Percentiles rank a stretch among this genome's conserved stretches.
phyloP scores from a whole-genome alignment of 306 rosid genomes.

The Quercus wislizeni region DNA sequence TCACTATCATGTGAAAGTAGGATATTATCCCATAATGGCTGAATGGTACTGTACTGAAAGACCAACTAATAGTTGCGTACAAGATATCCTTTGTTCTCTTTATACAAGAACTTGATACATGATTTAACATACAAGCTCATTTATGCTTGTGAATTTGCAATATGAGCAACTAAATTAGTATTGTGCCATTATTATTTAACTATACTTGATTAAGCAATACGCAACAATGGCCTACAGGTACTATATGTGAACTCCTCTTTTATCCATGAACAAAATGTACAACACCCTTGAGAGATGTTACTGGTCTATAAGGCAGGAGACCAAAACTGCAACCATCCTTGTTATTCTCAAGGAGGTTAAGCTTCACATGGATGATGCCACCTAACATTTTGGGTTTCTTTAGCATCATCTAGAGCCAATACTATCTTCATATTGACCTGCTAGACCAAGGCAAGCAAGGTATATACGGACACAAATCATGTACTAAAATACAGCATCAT shows the following conservation, averaged over 20 bases:
- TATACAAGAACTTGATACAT: background rate
- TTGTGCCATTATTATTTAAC: constrained; percentile 16
- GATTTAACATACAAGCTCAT: background rate
- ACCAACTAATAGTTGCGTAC: background rate
- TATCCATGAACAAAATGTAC: constrained; percentile 38
- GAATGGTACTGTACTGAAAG: background rate
- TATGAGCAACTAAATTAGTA: background rate
- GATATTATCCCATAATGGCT: background rate
- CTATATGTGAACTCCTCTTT: background rate
- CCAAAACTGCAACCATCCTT: constrained; percentile 16
- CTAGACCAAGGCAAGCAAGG: background rate
- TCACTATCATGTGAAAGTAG: background rate
- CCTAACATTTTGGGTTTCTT: background rate
- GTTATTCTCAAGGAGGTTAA: constrained; percentile 5
- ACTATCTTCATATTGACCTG: background rate
- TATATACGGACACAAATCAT: background rate
- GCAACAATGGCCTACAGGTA: constrained; percentile 4
- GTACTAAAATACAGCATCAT: background rate
- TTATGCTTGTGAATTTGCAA: background rate
- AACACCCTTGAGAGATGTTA: constrained; percentile 4
- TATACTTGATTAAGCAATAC: background rate
- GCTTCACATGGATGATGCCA: background rate
- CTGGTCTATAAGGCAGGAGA: constrained; percentile 19
- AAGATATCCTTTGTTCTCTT: background rate
- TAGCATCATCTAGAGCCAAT: background rate